Base-by-base conservation (phyloP, 75 land plant genomes). In the Larix kaempferi region DNA sequence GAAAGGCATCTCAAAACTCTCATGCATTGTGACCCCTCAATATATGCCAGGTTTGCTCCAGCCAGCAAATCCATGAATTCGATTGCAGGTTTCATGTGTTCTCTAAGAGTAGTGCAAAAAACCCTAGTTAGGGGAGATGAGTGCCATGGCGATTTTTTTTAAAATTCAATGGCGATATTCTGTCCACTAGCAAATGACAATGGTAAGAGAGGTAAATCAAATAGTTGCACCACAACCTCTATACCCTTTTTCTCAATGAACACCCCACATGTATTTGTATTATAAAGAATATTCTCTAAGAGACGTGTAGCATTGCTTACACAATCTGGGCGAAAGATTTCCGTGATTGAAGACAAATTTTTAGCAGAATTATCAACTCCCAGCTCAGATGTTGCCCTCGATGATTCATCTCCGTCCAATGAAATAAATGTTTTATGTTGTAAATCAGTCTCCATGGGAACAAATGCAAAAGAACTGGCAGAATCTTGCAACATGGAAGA, bases 211-310 rank as follows among this genome's bases (percentile, higher is more conserved):
- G 89, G 95, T 77, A 95, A 83, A 55, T 86, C 85, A 52, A 96
- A 93, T 21, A 97, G 79, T 83, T 91, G 88, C 21, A 98, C 84
- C 71, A 98, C 78, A 69, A 89, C 87, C 76, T 98, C 98, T 74
- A 98, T 89, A 16, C 99, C 99, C 69, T 89, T 91, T 77, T 93
- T 92, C 81, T 98, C 99, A 78, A 95, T 87, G 66, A 98, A 98
- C 2, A 93, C 73, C 15, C 92, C 87, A 71, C 95, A 89, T 25
- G 90, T 91, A 67, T 98, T 95, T 72, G 94, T 88, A 88, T 95
- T 98, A 72, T 98, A 92, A 67, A 95, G 89, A 73, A 95, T 82
- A 63, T 91, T 88, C 74, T 95, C 94, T 73, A 98, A 85, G 71
- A 98, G 91, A 26, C 89, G 92, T 33, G 88, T 89, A 69, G 79